These are phyloP conservation scores for Pyrenophora graminea DNA, from an alignment of 2,329 filamentous ascomycete genomes.

Conservation along the genomic window DNA sequence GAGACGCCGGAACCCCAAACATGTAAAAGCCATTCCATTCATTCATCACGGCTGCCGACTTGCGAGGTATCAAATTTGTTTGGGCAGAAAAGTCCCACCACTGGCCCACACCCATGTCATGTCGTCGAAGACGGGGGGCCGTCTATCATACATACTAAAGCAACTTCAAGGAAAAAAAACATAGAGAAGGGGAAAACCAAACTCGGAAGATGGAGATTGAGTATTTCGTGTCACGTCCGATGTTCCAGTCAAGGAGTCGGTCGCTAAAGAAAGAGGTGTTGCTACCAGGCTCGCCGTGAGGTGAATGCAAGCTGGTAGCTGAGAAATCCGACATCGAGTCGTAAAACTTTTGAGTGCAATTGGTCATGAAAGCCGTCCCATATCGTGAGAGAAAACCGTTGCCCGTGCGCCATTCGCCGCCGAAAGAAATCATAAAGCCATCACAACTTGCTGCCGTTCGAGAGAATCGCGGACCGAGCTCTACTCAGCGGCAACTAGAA, in stretches of 20 bases:
- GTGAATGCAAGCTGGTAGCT: slow-evolving; percentile 11
- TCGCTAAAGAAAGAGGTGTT: slow-evolving; percentile 19
- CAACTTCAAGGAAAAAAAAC: slow-evolving; percentile 34
- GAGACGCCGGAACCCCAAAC: slow-evolving; percentile 19
- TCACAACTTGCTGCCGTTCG: slow-evolving; percentile 31
- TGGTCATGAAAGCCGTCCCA: slow-evolving; percentile 38
- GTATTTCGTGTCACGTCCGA: slow-evolving; percentile 12
- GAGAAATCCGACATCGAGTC: slow-evolving; percentile 30
- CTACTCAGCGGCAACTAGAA: slow-evolving; percentile 37
- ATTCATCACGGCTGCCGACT: slow-evolving; percentile 20
- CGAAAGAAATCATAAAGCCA: slow-evolving; percentile 34
- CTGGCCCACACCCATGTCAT: slow-evolving; percentile 29
- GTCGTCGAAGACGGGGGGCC: slow-evolving; percentile 34
- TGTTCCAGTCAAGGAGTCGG: slow-evolving; percentile 40
- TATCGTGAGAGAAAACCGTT: slow-evolving; percentile 32
- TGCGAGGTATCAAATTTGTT: slow-evolving; percentile 36
- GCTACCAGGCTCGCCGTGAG: slow-evolving; percentile 7
- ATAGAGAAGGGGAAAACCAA: slow-evolving; percentile 17
- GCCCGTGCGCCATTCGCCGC: slow-evolving; percentile 46
- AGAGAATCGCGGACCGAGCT: slow-evolving; percentile 33
- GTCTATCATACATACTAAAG: slow-evolving; percentile 37
- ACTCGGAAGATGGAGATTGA: slow-evolving; percentile 21
- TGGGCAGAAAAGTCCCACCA: slow-evolving; percentile 27
- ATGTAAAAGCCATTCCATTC: slow-evolving; percentile 22
- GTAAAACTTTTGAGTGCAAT: slow-evolving; percentile 45